phyloP scores from a whole-genome alignment of 2,329 filamentous ascomycete genomes.

The Raffaelea arxii region DNA sequence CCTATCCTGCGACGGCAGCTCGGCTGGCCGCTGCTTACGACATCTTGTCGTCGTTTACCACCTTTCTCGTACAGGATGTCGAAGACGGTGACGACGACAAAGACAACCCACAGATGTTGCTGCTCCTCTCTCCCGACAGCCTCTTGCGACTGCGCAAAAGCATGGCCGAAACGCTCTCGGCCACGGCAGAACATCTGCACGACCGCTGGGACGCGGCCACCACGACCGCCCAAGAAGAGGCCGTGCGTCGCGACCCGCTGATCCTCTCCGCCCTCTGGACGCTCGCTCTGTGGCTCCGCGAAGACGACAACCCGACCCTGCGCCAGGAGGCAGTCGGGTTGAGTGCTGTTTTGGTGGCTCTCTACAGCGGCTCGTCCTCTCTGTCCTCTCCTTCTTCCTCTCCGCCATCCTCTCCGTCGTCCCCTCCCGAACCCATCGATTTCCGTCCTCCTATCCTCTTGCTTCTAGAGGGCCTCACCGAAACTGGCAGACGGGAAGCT shows the following conservation, averaged over 20 bases:
- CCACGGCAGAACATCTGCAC: conserved; percentile 55
- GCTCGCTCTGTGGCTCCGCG: conserved; percentile 57
- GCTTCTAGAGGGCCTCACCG: no score
- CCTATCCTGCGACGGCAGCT: conserved; percentile 39
- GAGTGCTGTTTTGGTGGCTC: conserved; percentile 52
- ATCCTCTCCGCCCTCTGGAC: conserved; percentile 48
- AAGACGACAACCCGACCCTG: conserved; percentile 53
- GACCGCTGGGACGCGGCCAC: conserved; percentile 60
- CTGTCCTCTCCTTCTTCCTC: no score
- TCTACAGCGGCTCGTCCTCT: no score
- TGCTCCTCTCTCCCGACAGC: conserved; percentile 39
- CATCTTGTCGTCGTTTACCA: conserved; percentile 50
- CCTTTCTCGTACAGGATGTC: conserved; percentile 46
- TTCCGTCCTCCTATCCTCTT: no score
- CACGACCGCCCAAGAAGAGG: conserved; percentile 46
- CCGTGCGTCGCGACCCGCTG: conserved; percentile 44
- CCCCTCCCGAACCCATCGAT: conserved; percentile 31
- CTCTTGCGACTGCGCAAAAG: conserved; percentile 51
- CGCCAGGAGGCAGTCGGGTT: conserved; percentile 48
- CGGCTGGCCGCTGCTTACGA: conserved; percentile 54
- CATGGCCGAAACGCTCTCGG: conserved; percentile 53
- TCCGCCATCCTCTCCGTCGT: no score
- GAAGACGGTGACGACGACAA: conserved; percentile 18
- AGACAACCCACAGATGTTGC: background rate
- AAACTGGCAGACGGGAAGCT: no score